These are phyloP conservation scores for Skeletonema potamos DNA, from an alignment of 108 stramenopile genomes.

Conservation along the genomic window DNA sequence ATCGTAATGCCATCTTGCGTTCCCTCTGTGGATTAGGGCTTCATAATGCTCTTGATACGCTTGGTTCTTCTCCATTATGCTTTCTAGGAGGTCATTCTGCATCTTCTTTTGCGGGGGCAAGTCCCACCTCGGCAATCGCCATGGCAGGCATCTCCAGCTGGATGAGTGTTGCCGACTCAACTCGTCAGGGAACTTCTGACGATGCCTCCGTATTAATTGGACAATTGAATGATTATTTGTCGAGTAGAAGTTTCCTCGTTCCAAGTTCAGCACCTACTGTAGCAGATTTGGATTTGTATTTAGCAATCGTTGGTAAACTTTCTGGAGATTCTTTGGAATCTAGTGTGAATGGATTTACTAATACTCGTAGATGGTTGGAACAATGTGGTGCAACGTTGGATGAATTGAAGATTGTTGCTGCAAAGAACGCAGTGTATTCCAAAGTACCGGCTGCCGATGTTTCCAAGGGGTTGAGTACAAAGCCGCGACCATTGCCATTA, in stretches of 20 bases:
- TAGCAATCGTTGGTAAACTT: slow-evolving; percentile 38
- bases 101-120: slow-evolving; percentile 31
- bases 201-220: slow-evolving; percentile 22
- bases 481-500: slow-evolving; percentile 30
- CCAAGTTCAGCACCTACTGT: slow-evolving; percentile 49
- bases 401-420: slow-evolving; percentile 16
- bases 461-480: slow-evolving; percentile 20
- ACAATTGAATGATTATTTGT: slow-evolving; percentile 62
- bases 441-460: slow-evolving; percentile 12
- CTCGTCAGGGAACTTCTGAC: slow-evolving; percentile 21
- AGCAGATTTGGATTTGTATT: slow-evolving; percentile 77
- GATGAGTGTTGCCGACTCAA: slow-evolving; percentile 71
- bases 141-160: slow-evolving; percentile 71
- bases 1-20: slow-evolving; percentile 76
- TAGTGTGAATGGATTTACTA: slow-evolving; percentile 3
- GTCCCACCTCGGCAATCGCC: slow-evolving; percentile 57
- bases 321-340: slow-evolving; percentile 11
- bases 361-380: slow-evolving; percentile 65
- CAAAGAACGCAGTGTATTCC: slow-evolving; percentile 19
- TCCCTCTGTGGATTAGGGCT: slow-evolving; percentile 64
- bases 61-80: slow-evolving; percentile 39
- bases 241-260: slow-evolving; percentile 64
- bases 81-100: slow-evolving; percentile 69
- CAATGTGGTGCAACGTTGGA: slow-evolving; percentile 38
- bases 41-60: slow-evolving; percentile 66